Evolutionary conservation across 768 basidiomycete species (phyloP), one percentile per base, ranked within the genome.

Genomic region (Boletus speciosus): DNA sequence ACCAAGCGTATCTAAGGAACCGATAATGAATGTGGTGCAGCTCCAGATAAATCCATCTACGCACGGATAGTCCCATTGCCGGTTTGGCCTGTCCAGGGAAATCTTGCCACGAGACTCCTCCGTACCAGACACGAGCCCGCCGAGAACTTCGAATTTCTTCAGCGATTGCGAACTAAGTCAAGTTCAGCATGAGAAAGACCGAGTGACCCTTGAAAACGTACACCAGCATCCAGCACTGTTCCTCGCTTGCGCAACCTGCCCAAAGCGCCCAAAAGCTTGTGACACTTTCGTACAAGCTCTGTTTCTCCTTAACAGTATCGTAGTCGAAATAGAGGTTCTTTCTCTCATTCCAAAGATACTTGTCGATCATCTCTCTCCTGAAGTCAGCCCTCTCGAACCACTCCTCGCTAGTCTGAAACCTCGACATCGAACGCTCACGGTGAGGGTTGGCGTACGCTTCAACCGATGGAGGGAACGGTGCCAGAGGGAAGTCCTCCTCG

Each of bases 61-160:
- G 61, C 74, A 93, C 76, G 93, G 96, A 71, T 94, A 95, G 69
- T 95, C 96, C 97, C 96, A 99, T 67, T 99, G 96, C 58, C 96
- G 90, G 74, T 98, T 98, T 15, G 96, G 96, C 45, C 97, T 81
- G 64, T 97, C 94, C 50, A 99, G 77, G 15, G 95, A 96, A 54
- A 98, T 95, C 70, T 90, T 90, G 50, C 96, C 96, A 54, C 96
- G 82, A 38, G 93, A 97, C 69, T 93, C 91, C 63, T 99, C 97
- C 1, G 96, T 98, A 39, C 96, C 96, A 19, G 93, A 93, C 15
- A 97, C 95, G 23, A 98, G 76, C 8, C 96, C 96, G 21, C 96
- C 96, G 5, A 95, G 81, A 23, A 92, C 96, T 67, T 99, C 96
- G 59, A 99, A 98, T 77, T 97, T 98, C 73, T 86, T 84, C 67